Percentiles rank a stretch among this genome's conserved stretches.
Evolutionary conservation across 768 basidiomycete species (phyloP).

Genomic region (Panaeolus papilionaceus): DNA sequence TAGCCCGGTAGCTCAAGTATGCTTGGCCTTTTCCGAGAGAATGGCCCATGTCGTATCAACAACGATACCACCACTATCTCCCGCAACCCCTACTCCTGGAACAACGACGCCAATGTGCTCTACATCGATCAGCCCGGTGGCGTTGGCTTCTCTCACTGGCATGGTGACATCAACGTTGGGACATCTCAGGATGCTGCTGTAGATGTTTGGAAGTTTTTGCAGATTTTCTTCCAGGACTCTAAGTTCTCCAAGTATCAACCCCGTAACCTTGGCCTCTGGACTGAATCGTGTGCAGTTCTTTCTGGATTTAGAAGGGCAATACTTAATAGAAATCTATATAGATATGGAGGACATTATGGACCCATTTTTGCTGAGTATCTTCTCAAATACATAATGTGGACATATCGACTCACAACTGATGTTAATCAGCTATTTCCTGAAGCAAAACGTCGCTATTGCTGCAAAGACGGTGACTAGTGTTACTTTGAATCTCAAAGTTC

Average conservation of each 20-base stretch:
- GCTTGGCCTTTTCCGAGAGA: constrained; percentile 74
- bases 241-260: constrained; percentile 53
- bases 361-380: constrained; percentile 65
- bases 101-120: constrained; percentile 68
- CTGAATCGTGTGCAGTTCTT: constrained; percentile 51
- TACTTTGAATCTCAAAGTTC: constrained; percentile 57
- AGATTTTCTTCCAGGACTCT: constrained; percentile 62
- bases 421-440: constrained; percentile 58
- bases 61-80: constrained; percentile 58
- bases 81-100: constrained; percentile 75
- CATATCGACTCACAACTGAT: constrained; percentile 32
- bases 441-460: constrained; percentile 61
- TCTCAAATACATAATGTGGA: background rate
- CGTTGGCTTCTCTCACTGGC: constrained; percentile 67
- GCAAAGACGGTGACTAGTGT: constrained; percentile 48
- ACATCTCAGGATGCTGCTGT: constrained; percentile 59
- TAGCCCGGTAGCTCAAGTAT: constrained; percentile 64
- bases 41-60: constrained; percentile 51
- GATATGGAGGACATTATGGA: constrained; percentile 75
- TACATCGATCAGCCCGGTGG: constrained; percentile 70
- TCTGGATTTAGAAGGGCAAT: constrained; percentile 23
- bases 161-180: constrained; percentile 53
- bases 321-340: constrained; percentile 26
- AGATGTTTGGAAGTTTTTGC: constrained; percentile 66
- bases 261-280: constrained; percentile 65